Evolutionary conservation across 2,329 filamentous ascomycete genomes (phyloP).

Genomic region (Trichoderma oligosporum): DNA sequence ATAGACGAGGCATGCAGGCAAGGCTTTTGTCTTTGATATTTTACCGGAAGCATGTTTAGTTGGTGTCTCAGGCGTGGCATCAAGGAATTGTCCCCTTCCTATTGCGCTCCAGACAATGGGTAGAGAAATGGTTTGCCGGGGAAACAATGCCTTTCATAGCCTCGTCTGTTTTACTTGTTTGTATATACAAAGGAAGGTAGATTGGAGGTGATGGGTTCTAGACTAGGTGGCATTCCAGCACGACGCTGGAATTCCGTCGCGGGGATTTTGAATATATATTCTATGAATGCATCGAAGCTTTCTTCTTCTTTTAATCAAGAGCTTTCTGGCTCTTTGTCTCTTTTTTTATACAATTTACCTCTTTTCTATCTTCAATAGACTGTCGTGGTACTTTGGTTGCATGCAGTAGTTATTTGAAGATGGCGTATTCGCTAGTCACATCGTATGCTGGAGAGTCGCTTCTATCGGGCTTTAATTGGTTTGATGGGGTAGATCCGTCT

Average conservation of each 20-base stretch:
- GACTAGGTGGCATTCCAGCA: conserved; percentile 1
- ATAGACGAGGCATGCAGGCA: no score
- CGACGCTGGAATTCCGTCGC: not conserved
- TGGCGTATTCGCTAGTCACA: conserved; percentile 42
- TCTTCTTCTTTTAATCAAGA: not conserved
- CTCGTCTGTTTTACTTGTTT: not conserved
- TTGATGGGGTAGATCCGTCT: conserved; percentile 55
- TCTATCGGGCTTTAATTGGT: conserved; percentile 48
- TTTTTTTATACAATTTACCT: not conserved
- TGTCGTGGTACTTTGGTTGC: not conserved
- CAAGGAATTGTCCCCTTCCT: not conserved
- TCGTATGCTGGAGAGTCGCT: conserved; percentile 44
- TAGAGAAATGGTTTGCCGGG: not conserved
- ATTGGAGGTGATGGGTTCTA: not conserved
- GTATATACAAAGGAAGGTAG: no score
- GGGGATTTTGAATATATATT: conserved; percentile 9
- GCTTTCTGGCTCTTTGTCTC: no score
- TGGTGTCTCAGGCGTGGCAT: not conserved
- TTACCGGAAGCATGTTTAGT: not conserved
- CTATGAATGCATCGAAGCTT: not conserved
- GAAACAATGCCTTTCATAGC: not conserved
- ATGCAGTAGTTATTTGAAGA: conserved; percentile 22
- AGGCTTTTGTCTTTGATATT: not conserved
- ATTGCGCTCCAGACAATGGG: conserved; percentile 2
- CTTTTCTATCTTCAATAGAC: not conserved